Conservation (phyloP, 225 moss, liverwort and hornwort genomes). For the Polytrichum formosum region DNA sequence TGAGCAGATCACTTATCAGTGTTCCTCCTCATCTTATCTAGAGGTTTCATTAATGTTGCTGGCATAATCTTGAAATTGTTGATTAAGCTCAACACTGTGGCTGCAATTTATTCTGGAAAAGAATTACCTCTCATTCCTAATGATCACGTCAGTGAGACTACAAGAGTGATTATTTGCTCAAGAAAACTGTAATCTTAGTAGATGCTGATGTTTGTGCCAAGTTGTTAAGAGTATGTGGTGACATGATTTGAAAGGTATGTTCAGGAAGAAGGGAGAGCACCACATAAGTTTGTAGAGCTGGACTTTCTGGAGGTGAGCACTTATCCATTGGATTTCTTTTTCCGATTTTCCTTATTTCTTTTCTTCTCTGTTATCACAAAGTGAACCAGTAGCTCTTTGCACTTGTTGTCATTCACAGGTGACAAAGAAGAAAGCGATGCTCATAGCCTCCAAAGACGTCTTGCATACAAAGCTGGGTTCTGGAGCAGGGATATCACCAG, state of each 20-base stretch:
- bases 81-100: too few relatives aligned
- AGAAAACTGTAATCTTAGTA: too few relatives aligned
- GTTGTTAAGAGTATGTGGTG: constrained; percentile 2
- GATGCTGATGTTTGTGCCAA: too few relatives aligned
- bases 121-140: too few relatives aligned
- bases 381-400: not conserved
- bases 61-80: too few relatives aligned
- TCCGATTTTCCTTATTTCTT: not conserved
- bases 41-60: not conserved
- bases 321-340: too few relatives aligned
- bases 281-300: constrained; percentile 76
- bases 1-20: constrained; percentile 21
- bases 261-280: constrained; percentile 77
- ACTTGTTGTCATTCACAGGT: constrained; percentile 42
- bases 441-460: constrained; percentile 67
- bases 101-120: too few relatives aligned
- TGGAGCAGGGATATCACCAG: constrained; percentile 47
- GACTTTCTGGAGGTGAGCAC: constrained; percentile 78
- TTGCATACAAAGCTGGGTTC: constrained; percentile 64
- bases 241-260: constrained; percentile 11
- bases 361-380: not conserved
- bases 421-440: constrained; percentile 68
- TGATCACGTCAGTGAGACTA: too few relatives aligned
- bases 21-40: not conserved
- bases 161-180: too few relatives aligned